Evolutionary conservation across 306 rosid species (phyloP).

Genomic region (Gastrolobium villosum): DNA sequence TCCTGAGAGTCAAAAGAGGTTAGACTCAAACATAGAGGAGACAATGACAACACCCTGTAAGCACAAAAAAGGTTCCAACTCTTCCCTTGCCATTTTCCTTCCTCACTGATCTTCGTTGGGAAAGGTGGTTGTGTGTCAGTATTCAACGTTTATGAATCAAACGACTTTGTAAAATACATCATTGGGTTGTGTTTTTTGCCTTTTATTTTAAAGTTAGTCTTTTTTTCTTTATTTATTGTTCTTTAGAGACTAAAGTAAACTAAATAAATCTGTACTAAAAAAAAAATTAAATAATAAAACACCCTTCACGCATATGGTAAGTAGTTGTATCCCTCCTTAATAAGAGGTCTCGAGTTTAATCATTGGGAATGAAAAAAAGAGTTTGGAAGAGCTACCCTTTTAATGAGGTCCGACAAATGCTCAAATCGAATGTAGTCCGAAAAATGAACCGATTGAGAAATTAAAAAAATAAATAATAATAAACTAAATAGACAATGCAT

Average conservation of each 20-base stretch:
- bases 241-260: neutral
- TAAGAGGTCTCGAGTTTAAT: too few species aligned
- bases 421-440: too few species aligned
- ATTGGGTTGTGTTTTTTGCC: neutral
- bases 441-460: too few species aligned
- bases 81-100: conserved; percentile 22
- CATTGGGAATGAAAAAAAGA: too few species aligned
- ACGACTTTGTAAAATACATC: conserved; percentile 1
- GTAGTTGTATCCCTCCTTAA: too few species aligned
- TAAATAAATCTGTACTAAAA: neutral
- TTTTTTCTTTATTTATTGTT: neutral
- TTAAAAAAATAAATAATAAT: too few species aligned
- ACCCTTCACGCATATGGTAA: too few species aligned
- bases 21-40: conserved; percentile 37
- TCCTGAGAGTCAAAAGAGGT: conserved; percentile 12
- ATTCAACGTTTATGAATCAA: conserved; percentile 13
- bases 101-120: conserved; percentile 4
- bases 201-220: neutral
- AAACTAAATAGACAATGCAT: neutral
- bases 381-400: too few species aligned
- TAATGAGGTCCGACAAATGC: too few species aligned
- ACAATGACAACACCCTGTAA: conserved; percentile 47
- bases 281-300: too few species aligned
- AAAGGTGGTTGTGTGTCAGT: conserved; percentile 44
- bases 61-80: conserved; percentile 7